Percentiles rank a stretch among this genome's conserved stretches.
Evolutionary conservation across 2,329 filamentous ascomycete genomes (phyloP).

Genomic region (Akanthomyces lecanii): DNA sequence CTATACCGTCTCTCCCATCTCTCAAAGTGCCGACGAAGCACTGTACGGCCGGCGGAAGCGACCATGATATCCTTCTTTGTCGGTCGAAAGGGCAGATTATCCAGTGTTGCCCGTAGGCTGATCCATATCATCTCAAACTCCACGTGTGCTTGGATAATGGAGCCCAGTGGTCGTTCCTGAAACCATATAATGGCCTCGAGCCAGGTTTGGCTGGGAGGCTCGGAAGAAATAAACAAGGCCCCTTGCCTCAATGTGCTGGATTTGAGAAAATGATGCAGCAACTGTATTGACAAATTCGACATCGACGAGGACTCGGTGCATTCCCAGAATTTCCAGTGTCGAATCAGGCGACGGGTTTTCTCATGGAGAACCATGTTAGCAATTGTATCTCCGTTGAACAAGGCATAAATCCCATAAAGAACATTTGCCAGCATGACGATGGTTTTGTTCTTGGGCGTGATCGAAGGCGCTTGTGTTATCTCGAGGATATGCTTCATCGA

Average conservation of each 20-base stretch:
- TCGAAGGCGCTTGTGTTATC: neutral
- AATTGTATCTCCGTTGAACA: neutral
- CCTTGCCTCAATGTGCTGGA: neutral
- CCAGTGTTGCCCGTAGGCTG: neutral
- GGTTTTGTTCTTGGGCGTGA: neutral
- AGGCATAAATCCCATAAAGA: neutral
- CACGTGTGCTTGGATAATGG: neutral
- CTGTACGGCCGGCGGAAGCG: neutral
- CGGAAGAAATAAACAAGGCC: neutral
- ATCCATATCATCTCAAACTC: neutral
- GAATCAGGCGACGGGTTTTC: neutral
- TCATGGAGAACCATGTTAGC: neutral
- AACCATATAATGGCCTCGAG: neutral
- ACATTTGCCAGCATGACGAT: neutral
- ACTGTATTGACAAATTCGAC: neutral
- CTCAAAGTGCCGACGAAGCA: neutral
- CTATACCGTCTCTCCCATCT: neutral
- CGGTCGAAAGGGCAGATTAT: neutral
- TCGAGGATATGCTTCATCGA: neutral
- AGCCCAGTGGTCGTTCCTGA: neutral
- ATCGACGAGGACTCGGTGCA: neutral
- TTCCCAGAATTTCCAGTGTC: conserved; percentile 1
- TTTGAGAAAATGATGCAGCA: conserved; percentile 3
- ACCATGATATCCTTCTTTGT: neutral
- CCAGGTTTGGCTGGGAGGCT: neutral